phyloP scores from a whole-genome alignment of 306 rosid genomes.

The Coriaria nepalensis region DNA sequence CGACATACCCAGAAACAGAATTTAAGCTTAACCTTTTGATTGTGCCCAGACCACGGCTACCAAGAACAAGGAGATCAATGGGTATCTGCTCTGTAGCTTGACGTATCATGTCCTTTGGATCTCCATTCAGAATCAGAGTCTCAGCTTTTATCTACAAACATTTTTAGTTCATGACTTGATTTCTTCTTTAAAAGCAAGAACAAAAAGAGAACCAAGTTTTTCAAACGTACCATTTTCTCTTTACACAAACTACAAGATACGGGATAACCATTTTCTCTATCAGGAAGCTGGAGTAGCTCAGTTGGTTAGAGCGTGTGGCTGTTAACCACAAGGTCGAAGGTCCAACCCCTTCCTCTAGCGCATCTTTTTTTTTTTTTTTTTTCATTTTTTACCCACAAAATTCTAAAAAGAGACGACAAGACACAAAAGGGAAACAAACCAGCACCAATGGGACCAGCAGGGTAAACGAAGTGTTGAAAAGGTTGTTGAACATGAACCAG shows the following conservation, averaged over 20 bases:
- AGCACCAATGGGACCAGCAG: neutral
- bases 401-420: neutral
- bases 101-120: slow-evolving; percentile 66
- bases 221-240: slow-evolving; percentile 28
- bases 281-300: slow-evolving; percentile 46
- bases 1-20: too few species aligned
- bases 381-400: too few species aligned
- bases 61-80: slow-evolving; percentile 46
- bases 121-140: slow-evolving; percentile 38
- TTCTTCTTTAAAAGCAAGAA: neutral
- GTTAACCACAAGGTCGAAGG: slow-evolving; percentile 65
- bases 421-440: neutral
- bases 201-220: neutral
- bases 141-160: slow-evolving; percentile 45
- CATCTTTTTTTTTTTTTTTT: neutral
- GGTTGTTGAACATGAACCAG: slow-evolving; percentile 5
- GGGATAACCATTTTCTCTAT: too few species aligned
- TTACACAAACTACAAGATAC: slow-evolving; percentile 48
- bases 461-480: slow-evolving; percentile 4
- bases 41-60: slow-evolving; percentile 69
- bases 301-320: slow-evolving; percentile 13
- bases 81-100: slow-evolving; percentile 50
- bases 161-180: neutral
- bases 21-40: slow-evolving; percentile 30
- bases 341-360: slow-evolving; percentile 59